Conservation (phyloP, 257 asterid genomes). For the Solanum peruvianum region DNA sequence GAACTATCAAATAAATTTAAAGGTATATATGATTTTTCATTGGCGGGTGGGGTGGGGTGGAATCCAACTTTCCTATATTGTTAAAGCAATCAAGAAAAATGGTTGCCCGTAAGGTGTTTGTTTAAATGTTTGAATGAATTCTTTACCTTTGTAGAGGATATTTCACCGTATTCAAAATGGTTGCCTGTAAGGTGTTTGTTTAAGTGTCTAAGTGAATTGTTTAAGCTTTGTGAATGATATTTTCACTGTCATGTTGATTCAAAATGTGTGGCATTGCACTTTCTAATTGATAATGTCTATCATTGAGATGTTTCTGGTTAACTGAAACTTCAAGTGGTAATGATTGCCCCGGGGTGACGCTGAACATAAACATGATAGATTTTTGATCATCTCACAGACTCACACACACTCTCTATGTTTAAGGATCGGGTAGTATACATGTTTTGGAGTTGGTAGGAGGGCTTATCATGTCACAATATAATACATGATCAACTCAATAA, state of each 20-base stretch:
- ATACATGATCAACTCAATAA: background rate
- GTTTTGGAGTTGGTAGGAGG: background rate
- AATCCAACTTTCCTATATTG: too few species aligned
- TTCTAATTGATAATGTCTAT: background rate
- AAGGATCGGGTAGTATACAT: background rate
- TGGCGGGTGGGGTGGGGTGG: background rate
- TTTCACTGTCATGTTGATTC: background rate
- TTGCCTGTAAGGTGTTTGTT: background rate
- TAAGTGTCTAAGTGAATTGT: background rate
- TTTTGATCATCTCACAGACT: background rate
- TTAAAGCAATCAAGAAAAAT: too few species aligned
- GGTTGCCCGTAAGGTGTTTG: background rate
- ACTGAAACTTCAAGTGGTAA: background rate
- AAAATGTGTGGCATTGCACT: background rate
- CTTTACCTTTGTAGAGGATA: background rate
- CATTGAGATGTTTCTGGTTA: background rate
- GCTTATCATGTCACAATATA: background rate
- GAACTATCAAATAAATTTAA: background rate
- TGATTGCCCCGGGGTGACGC: background rate
- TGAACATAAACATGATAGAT: background rate
- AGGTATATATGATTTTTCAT: background rate
- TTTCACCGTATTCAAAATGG: background rate
- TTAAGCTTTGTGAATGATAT: background rate
- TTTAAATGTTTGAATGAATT: background rate
- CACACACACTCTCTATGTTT: background rate